Base-by-base conservation (phyloP, 805 yeast genomes). In the Yarrowia bubula region DNA sequence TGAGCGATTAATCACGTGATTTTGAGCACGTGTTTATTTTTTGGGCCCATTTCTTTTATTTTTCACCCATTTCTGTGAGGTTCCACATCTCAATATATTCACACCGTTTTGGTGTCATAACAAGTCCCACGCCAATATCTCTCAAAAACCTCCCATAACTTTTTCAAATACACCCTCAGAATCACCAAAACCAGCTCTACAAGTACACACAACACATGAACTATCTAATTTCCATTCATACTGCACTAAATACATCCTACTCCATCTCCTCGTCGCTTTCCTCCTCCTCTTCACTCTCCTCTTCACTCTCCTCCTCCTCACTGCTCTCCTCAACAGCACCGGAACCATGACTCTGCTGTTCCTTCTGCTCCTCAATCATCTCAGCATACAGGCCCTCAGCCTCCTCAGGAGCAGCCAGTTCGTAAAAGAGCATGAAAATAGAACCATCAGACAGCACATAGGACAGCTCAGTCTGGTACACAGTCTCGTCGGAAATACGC, bases 361-460 rank as follows among this genome's bases (percentile, higher is more conserved):
- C 66, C 43, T 61, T 50, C 31, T 55, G 58, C 22, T 47, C 51
- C 61, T 47, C 65, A n/a, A 41, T 32, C 44, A 35, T 60, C 37
- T 41, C 33, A 14, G 60, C 39, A 18, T 38, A 60, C 35, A 60
- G 32, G 57, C 18, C 38, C 11, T 37, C 47, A 18, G 66, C 13
- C 14, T 64, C 66, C 7, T 64, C 65, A 2, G 39, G 33, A 31
- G 60, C 18, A 15, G 46, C 60, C 6, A 65, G 41, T 46, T 92
- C 98, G 74, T 93, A 93, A 72, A 93, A 93, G 70, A 93, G 75
- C 97, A 93, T 90, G 70, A 92, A 93, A 0, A 93, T 92, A 32
- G 97, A 97, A 65, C 90, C 95, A 3, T 92, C 85, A 13, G 80
- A 80, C 65, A 90, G 77, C 1, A 92, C 98, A 72, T 92, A 96